phyloP scores from a whole-genome alignment of 2,329 filamentous ascomycete species.

The Sarocladium oryzae region DNA sequence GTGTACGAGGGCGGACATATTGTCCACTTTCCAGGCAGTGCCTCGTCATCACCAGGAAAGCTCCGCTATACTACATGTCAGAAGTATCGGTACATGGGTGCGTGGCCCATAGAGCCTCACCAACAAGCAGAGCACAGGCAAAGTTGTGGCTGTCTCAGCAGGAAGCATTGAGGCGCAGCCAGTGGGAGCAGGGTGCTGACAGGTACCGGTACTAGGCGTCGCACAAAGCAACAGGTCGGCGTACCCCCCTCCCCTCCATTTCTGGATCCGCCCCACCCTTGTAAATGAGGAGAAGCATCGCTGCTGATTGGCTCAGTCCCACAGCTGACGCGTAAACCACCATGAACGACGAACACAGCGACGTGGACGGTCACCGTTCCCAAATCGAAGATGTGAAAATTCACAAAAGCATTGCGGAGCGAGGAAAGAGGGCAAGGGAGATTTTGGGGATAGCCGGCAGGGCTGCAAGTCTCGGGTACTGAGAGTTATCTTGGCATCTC shows the following conservation, averaged over 20 bases:
- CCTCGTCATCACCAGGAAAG: slow-evolving; percentile 13
- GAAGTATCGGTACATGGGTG: slow-evolving; percentile 11
- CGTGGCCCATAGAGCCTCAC: not conserved
- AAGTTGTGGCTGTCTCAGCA: not conserved
- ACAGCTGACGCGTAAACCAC: slow-evolving; percentile 26
- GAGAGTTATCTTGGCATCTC: too few relatives aligned
- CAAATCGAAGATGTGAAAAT: not conserved
- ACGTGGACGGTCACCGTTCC: slow-evolving; percentile 12
- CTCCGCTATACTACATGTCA: not conserved
- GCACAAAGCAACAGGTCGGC: not conserved
- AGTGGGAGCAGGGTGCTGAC: not conserved
- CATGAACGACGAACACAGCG: slow-evolving; percentile 11
- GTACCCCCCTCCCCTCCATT: not conserved
- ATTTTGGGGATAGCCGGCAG: too few relatives aligned
- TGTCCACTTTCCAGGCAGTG: slow-evolving; percentile 10
- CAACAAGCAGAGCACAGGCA: not conserved
- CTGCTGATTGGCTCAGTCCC: slow-evolving; percentile 12
- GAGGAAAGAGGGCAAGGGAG: too few relatives aligned
- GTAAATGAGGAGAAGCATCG: slow-evolving; percentile 14
- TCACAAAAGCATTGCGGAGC: too few relatives aligned
- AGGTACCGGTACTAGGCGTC: not conserved
- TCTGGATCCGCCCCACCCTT: not conserved
- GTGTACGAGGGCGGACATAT: not conserved
- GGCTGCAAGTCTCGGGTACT: too few relatives aligned
- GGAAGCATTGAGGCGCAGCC: not conserved